Evolutionary conservation across 495 filamentous ascomycete species (phyloP), one percentile per base, ranked within the genome.

Genomic region (Lasiosphaeria hispida): DNA sequence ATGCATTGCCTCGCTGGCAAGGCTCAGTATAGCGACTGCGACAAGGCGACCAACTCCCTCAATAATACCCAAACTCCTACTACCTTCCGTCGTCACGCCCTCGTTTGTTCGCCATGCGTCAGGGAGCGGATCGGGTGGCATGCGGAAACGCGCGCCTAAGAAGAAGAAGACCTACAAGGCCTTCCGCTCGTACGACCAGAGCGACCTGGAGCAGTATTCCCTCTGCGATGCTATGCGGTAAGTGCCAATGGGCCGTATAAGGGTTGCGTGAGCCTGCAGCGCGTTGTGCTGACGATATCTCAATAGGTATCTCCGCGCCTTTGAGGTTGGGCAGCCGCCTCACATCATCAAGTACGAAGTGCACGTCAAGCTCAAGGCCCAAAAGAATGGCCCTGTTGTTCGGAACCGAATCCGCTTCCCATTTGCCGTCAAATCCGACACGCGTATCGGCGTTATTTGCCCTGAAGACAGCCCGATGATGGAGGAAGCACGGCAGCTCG

Each of bases 211-310:
- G 37, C 85, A 89, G 61, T 94, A 84, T 68, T 80, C 89, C 5
- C 80, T 98, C 10, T 89, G 88, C 62, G 94, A 98, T 77, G 94
- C 94, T 7, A 95, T 98, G 86, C 83, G 92, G 89, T 93, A 82
- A 45, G 82, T 15, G 52, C 7, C 18, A 10, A 1, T 13, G 7
- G 3, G 41, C 11, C 35, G n/a, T n/a, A n/a, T 19, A 0, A 8
- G 10, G 17, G n/a, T 14, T 3, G 30, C 5, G 48, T 41, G 39
- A 18, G 38, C 38, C 13, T 4, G 17, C 23, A 36, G 8, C 6
- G 23, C 23, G 14, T n/a, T 4, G 1, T 19, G 19, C 30, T 48
- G 2, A 44, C 35, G 15, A 4, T 35, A 11, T 0, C 6, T 55
- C 7, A 10, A 63, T 50, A 96, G 92, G 65, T 96, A 96, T 64